Conservation (phyloP, 2,329 filamentous ascomycete species). For the Tolypocladium sp. region DNA sequence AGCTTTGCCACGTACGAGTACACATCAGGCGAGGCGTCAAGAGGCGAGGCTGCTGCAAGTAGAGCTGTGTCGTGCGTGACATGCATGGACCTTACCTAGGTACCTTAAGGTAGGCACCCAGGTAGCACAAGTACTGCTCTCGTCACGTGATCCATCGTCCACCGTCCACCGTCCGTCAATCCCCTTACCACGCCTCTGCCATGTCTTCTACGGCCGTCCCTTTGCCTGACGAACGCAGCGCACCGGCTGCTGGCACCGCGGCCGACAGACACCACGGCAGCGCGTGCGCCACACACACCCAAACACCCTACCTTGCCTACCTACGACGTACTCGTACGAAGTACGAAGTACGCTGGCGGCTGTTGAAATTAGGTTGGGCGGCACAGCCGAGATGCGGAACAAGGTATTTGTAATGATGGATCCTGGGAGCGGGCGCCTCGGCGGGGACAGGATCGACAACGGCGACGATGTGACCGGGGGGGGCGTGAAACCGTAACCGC, state of each 20-base stretch:
- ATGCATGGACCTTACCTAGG: too few relatives aligned
- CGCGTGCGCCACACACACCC: neutral
- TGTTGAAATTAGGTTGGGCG: constrained; percentile 1
- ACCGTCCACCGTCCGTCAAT: too few relatives aligned
- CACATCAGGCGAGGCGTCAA: neutral
- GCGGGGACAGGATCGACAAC: neutral
- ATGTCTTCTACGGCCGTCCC: neutral
- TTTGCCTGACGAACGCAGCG: neutral
- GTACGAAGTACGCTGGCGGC: neutral
- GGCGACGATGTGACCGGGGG: neutral
- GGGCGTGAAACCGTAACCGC: neutral
- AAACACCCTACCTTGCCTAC: neutral
- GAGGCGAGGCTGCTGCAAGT: neutral
- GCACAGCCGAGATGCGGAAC: neutral
- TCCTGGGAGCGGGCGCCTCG: neutral
- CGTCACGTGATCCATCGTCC: too few relatives aligned
- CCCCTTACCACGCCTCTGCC: neutral
- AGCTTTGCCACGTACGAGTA: neutral
- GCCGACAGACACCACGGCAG: neutral
- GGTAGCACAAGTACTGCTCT: too few relatives aligned
- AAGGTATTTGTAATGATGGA: neutral
- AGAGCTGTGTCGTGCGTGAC: too few relatives aligned
- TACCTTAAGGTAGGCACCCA: too few relatives aligned
- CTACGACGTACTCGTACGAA: too few relatives aligned
- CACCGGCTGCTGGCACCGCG: neutral